Percentiles rank a stretch among this genome's conserved stretches.
These are phyloP conservation scores for Bryoglossum gracile DNA, from an alignment of 495 filamentous ascomycete species.

Conservation along the genomic window DNA sequence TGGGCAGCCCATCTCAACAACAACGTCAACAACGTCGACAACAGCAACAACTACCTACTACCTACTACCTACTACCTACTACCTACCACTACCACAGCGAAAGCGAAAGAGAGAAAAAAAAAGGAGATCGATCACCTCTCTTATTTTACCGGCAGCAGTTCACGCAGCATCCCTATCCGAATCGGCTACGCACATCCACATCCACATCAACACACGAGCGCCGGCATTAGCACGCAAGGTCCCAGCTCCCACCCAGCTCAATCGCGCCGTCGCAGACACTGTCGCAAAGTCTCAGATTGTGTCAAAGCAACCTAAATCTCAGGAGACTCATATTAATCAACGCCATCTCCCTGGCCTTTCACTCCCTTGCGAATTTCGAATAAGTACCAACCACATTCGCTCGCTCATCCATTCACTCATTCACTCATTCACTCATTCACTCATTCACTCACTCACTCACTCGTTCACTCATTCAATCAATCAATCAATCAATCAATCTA, in stretches of 20 bases:
- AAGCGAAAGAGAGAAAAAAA: no score
- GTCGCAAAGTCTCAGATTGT: slow-evolving; percentile 21
- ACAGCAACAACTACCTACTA: not conserved
- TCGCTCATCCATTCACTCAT: no score
- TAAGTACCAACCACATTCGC: no score
- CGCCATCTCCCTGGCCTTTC: no score
- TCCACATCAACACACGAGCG: slow-evolving; percentile 2
- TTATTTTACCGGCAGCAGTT: slow-evolving; percentile 22
- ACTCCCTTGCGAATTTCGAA: no score
- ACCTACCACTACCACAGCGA: not conserved
- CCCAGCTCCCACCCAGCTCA: slow-evolving; percentile 15
- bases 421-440: no score
- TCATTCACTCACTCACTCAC: no score
- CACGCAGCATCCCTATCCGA: slow-evolving; percentile 16
- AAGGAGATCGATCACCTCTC: not conserved
- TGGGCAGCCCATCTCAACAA: not conserved
- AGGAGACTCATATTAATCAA: slow-evolving; percentile 8
- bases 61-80: no score
- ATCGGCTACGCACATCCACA: slow-evolving; percentile 18
- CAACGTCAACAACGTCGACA: not conserved
- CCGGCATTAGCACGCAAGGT: slow-evolving; percentile 18
- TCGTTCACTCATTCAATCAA: no score
- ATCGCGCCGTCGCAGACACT: slow-evolving; percentile 20
- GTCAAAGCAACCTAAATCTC: slow-evolving; percentile 19
- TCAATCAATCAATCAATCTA: no score